Evolutionary conservation across 208 protist genomes (phyloP), one percentile per base, ranked within the genome.

Genomic region (Jaenimonas drosophilae): DNA sequence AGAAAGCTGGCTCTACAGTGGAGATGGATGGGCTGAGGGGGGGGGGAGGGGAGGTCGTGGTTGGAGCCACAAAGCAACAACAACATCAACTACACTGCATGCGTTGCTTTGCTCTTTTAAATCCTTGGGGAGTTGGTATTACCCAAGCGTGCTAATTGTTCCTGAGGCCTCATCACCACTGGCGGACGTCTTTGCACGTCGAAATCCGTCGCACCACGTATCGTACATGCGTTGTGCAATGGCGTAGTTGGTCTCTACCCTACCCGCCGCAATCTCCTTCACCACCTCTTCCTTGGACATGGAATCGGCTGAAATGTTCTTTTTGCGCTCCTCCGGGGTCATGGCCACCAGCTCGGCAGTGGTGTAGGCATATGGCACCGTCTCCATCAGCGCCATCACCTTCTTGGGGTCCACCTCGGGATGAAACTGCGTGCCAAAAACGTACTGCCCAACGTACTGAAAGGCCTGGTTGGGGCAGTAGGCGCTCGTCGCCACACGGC

Each of bases 341-440:
- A 66, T 66, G 17, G 24, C 21, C n/a, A 4, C 27, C 7, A 66
- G 21, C 36, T 66, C 51, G 28, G 33, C 52, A 1, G 29, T 4
- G 1, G 59, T 66, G 43, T 49, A 28, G 1, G 49, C 30, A 3
- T 42, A 48, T 17, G 36, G 41, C 29, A 49, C 52, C 1, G 2
- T 3, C 6, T 40, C 12, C 2, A 43, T 29, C 33, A 58, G 26
- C n/a, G 3, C 19, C 28, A 27, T 36, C n/a, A 66, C 48, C 29
- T 66, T 66, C 27, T 55, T 12, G 29, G 48, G 33, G 24, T 54
- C 50, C 9, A 66, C 59, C 45, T 66, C 59, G 7, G 59, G 59
- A 19, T 66, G 59, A 25, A 66, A 66, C 40, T 66, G 59, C 59
- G 57, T 60, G 37, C 52, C 59, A 16, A 66, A 25, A 11, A 56